phyloP scores from a whole-genome alignment of 2,329 filamentous ascomycete genomes.

The Aspergillus udagawae region DNA sequence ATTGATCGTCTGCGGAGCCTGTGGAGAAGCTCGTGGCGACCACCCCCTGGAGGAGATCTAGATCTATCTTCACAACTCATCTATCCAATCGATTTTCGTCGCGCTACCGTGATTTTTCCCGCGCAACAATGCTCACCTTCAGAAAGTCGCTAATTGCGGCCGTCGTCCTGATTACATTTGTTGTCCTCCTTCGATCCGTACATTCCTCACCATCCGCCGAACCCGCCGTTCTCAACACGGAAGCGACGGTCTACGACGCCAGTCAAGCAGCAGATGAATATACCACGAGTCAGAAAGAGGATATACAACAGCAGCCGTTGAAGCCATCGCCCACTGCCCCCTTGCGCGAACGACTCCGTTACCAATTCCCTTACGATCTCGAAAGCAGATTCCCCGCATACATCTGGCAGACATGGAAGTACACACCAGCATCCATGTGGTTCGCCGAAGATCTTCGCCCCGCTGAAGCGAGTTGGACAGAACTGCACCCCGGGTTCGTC shows the following conservation, averaged over 20 bases:
- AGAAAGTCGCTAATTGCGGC: slow-evolving; percentile 71
- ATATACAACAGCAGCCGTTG: slow-evolving; percentile 43
- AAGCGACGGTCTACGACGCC: slow-evolving; percentile 21
- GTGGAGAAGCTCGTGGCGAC: slow-evolving; percentile 6
- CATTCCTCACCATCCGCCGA: slow-evolving; percentile 50
- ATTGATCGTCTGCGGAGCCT: slow-evolving; percentile 11
- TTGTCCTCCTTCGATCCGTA: slow-evolving; percentile 65
- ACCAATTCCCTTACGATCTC: slow-evolving; percentile 91
- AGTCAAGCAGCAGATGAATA: slow-evolving; percentile 14
- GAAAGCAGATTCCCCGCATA: slow-evolving; percentile 89
- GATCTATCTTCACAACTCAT: neutral
- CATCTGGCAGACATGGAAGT: slow-evolving; percentile 99
- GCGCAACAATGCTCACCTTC: slow-evolving; percentile 66
- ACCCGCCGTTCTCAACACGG: slow-evolving; percentile 21
- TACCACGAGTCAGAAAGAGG: slow-evolving; percentile 9
- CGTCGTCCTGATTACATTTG: slow-evolving; percentile 62
- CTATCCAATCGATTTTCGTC: slow-evolving; percentile 1
- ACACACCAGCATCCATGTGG: slow-evolving; percentile 68
- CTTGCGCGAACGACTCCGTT: slow-evolving; percentile 75
- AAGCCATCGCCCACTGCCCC: slow-evolving; percentile 69
- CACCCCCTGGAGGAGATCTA: neutral
- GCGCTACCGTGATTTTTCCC: slow-evolving; percentile 1
- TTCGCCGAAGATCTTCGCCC: slow-evolving; percentile 73
- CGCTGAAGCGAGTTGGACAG: slow-evolving; percentile 84
- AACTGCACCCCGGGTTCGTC: slow-evolving; percentile 82